A percentile compares a stretch with the other conserved stretches of the same genome.
phyloP scores from a whole-genome alignment of 1,139 yeast genomes.

The Zygosaccharomyces pseudobailii region DNA sequence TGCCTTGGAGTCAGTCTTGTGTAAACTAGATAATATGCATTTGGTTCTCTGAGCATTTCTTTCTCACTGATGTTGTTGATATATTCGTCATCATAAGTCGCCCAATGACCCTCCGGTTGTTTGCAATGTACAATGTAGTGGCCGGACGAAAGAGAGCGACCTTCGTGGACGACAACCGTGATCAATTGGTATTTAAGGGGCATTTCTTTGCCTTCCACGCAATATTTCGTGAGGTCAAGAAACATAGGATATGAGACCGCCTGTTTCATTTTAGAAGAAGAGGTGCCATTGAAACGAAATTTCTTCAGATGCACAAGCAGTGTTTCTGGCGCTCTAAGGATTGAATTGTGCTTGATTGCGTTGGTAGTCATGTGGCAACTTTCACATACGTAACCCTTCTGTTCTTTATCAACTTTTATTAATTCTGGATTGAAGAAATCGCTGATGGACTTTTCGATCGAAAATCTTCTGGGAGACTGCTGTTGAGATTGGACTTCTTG shows the following conservation, averaged over 20 bases:
- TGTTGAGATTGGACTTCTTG: not conserved
- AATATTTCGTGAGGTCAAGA: constrained; percentile 63
- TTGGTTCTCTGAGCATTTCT: constrained; percentile 73
- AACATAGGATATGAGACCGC: constrained; percentile 75
- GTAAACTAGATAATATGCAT: constrained; percentile 86
- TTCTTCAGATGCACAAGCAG: constrained; percentile 82
- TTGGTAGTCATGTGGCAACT: constrained; percentile 71
- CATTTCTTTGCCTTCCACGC: constrained; percentile 26
- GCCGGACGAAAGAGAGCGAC: constrained; percentile 87
- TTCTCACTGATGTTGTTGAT: constrained; percentile 68
- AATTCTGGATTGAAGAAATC: constrained; percentile 81
- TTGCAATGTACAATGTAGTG: constrained; percentile 89
- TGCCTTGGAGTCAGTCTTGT: constrained; percentile 60
- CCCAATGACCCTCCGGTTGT: constrained; percentile 91
- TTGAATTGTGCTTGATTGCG: constrained; percentile 71
- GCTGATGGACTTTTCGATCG: constrained; percentile 66
- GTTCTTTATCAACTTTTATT: constrained; percentile 63
- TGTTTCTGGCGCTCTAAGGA: constrained; percentile 83
- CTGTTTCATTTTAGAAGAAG: constrained; percentile 82
- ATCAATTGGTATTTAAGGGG: constrained; percentile 66
- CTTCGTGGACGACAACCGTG: constrained; percentile 92
- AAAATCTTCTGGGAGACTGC: constrained; percentile 40
- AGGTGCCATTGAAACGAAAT: constrained; percentile 75
- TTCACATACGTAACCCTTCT: constrained; percentile 79
- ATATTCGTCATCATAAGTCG: constrained; percentile 89